phyloP scores from a whole-genome alignment of 2,329 filamentous ascomycete species.

The Colletotrichum noveboracense region DNA sequence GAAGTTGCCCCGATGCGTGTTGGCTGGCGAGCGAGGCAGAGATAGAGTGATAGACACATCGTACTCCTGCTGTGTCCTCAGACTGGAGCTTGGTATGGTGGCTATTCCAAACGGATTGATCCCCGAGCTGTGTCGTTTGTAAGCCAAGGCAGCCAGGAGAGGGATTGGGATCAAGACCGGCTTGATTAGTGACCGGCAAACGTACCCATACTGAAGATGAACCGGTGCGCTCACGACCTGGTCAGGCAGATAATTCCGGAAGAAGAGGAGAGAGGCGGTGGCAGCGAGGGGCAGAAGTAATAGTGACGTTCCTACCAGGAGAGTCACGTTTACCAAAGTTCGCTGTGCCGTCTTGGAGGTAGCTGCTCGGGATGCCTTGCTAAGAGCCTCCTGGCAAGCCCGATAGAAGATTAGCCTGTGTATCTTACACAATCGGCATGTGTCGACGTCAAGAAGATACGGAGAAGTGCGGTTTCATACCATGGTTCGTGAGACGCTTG shows the following conservation, averaged over 20 bases:
- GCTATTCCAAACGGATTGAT: slow-evolving; percentile 59
- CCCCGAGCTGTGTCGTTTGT: slow-evolving; percentile 41
- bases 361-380: slow-evolving; percentile 36
- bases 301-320: slow-evolving; percentile 47
- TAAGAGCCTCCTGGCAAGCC: slow-evolving; percentile 5
- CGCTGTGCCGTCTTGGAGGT: slow-evolving; percentile 59
- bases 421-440: neutral
- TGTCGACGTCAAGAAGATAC: neutral
- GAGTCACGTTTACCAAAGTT: slow-evolving; percentile 50
- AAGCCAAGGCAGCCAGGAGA: neutral
- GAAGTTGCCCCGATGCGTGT: slow-evolving; percentile 85
- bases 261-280: slow-evolving; percentile 57
- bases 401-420: neutral
- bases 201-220: slow-evolving; percentile 64
- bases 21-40: slow-evolving; percentile 79
- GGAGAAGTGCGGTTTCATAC: neutral
- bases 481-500: neutral
- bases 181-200: slow-evolving; percentile 1
- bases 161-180: neutral
- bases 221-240: slow-evolving; percentile 57
- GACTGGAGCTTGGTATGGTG: slow-evolving; percentile 49
- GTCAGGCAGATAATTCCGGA: slow-evolving; percentile 61
- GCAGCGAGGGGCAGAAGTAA: slow-evolving; percentile 53
- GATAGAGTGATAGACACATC: slow-evolving; percentile 79
- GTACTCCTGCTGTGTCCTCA: slow-evolving; percentile 80